Conservation (phyloP, 352 stramenopile genomes). For the Phytophthora nicotianae region DNA sequence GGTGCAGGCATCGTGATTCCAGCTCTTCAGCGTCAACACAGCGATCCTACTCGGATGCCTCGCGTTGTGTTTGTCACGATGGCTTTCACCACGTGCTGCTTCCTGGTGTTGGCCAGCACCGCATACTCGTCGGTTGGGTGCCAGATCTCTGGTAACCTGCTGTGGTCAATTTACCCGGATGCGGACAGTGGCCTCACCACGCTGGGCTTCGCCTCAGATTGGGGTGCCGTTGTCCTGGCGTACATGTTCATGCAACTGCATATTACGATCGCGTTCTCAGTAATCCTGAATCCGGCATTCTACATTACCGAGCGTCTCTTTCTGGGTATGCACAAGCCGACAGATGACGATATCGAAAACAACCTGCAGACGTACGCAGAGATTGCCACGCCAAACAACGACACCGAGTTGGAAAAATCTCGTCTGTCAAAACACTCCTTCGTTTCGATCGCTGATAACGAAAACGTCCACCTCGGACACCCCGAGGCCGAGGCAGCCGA, state of each 20-base stretch:
- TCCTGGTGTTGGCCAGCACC: constrained; percentile 37
- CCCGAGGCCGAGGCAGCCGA: constrained; percentile 24
- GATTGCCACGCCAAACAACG: constrained; percentile 10
- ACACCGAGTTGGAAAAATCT: constrained; percentile 19
- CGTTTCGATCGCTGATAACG: constrained; percentile 34
- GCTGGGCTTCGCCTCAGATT: constrained; percentile 17
- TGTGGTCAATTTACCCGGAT: constrained; percentile 22
- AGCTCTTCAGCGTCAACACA: too few species aligned
- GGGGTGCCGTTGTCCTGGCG: constrained; percentile 18
- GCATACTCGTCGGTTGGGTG: constrained; percentile 45
- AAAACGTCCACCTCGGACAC: constrained; percentile 26
- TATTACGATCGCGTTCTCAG: constrained; percentile 22
- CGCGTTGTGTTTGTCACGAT: too few species aligned
- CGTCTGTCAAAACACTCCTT: constrained; percentile 22
- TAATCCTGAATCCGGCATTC: constrained; percentile 24
- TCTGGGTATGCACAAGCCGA: constrained; percentile 20
- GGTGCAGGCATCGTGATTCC: too few species aligned
- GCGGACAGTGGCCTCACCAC: constrained; percentile 15
- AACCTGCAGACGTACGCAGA: constrained; percentile 23
- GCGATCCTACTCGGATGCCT: too few species aligned
- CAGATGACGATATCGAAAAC: constrained; percentile 18
- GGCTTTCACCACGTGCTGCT: constrained; percentile 39
- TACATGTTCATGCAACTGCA: constrained; percentile 28
- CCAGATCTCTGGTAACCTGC: too few species aligned
- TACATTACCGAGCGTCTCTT: constrained; percentile 26